Evolutionary conservation across 1,284 basidiomycete genomes (phyloP).

Genomic region (Ustilago crameri): DNA sequence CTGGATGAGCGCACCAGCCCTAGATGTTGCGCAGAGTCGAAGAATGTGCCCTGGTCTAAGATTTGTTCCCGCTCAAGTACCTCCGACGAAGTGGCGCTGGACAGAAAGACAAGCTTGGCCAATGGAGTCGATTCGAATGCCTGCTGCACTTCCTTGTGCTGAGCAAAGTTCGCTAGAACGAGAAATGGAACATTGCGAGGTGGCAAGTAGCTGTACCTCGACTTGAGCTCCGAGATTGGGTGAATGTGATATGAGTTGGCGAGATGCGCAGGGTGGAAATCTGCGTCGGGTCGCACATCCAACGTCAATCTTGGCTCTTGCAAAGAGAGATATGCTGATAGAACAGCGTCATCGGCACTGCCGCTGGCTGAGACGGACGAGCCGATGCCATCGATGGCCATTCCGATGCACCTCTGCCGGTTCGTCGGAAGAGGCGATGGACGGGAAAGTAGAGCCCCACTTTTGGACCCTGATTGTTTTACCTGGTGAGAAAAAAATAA

Average conservation of each 20-base stretch:
- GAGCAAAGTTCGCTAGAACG: slow-evolving; percentile 16
- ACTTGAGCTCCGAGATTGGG: slow-evolving; percentile 29
- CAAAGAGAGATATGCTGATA: slow-evolving; percentile 18
- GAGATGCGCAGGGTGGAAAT: slow-evolving; percentile 34
- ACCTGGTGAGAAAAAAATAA: neutral
- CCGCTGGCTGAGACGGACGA: neutral
- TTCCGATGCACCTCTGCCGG: neutral
- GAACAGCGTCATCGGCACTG: neutral
- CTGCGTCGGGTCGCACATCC: slow-evolving; percentile 23
- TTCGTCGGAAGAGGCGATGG: too few species aligned
- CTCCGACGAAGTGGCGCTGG: neutral
- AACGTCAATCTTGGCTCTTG: slow-evolving; percentile 32
- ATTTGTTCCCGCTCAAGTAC: too few species aligned
- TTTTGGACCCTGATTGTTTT: slow-evolving; percentile 1
- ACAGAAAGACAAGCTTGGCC: slow-evolving; percentile 21
- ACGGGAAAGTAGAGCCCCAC: too few species aligned
- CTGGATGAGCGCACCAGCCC: slow-evolving; percentile 13
- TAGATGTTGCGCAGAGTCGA: slow-evolving; percentile 4
- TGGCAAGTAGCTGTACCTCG: slow-evolving; percentile 46
- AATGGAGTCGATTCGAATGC: slow-evolving; percentile 16
- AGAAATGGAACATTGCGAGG: slow-evolving; percentile 30
- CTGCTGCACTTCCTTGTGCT: slow-evolving; percentile 14
- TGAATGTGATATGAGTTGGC: slow-evolving; percentile 30
- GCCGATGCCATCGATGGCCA: neutral
- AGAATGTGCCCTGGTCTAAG: too few species aligned